Base-by-base conservation (phyloP, 805 yeast genomes). In the Komagataella pseudopastoris region DNA sequence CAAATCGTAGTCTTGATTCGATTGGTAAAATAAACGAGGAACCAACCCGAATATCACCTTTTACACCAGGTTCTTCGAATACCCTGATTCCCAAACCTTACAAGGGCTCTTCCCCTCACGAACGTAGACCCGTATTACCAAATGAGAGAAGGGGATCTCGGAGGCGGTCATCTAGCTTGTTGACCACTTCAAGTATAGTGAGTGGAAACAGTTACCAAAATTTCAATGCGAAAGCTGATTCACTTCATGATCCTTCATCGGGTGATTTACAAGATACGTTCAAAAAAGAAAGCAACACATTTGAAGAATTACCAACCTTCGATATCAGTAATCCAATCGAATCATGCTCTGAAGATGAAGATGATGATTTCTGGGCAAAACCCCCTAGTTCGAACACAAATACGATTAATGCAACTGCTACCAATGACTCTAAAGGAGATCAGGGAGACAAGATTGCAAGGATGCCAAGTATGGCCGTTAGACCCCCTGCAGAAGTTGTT, bases 401-500 rank as follows among this genome's bases (percentile, higher is more conserved):
- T 30, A 3, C 39, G 5, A 12, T 10, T n/a, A 6, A 24, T 20
- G 66, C 44, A 2, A 14, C n/a, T 30, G 12, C 8, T 30, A 2
- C 39, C 39, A 8, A 4, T 10, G 39, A 30, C 14, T 4, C 39
- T 30, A 30, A 30, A 6, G 39, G 14, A 30, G 39, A 30, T 10
- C 39, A 30, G 12, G 39, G 14, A 8, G 39, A 30, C 10, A 30
- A 30, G 14, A 30, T 30, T 30, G 14, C 39, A 4, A 30, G 39
- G 22, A 18, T 45, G 23, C 22, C 30, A 16, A 59, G 59, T 1
- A 56, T 67, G 88, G 81, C 84, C 6, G 83, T 93, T 14, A 80
- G 99, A 63, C 99, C 99, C 2, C 89, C 98, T 0, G 85, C 96
- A 1, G 98, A 91, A 60, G 95, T 87, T 46, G 84, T 93, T 30